Evolutionary conservation across 2,329 filamentous ascomycete species (phyloP), one percentile per base, ranked within the genome.

Genomic region (Epichloe typhina): DNA sequence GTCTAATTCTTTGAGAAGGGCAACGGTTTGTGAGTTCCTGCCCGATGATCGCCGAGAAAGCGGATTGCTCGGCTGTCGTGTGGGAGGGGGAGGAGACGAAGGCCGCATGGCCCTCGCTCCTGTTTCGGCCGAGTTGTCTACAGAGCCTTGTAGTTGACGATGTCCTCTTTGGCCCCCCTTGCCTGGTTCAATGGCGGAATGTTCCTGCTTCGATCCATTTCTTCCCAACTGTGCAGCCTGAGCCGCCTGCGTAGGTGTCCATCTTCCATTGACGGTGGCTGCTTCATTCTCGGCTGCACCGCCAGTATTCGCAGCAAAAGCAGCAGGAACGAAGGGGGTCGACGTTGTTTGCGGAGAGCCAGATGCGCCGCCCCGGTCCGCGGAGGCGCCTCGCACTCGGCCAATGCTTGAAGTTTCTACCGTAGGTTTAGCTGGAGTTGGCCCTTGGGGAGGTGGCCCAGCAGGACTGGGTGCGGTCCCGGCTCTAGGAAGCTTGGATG

Each of bases 1-100:
- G 63, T 98, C 91, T 2, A 98, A 74, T 63, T 98, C 93, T 63
- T 93, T 91, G 13, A 88, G 74, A 12, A 96, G 67, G 0, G 86
- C 82, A 55, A 87, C 84, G 1, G 84, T 84, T 57, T 84, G 81
- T 7, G 79, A 74, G 61, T 82, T 77, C 64, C 77, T 65, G 56
- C 77, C 69, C 53, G 85, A 76, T 53, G 83, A 71, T 64, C 81
- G 69, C 61, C 84, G 66, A 58, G 72, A 66, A 58, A 86, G 58
- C 55, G 81, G 69, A 66, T 81, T 76, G 67, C 79, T 75, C 37
- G 70, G 61, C 62, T 82, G 74, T 50, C 80, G 69, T 5, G 70
- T 70, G 1, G 79, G 77, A 2, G 78, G 23, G 23, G 6, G 75
- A 3, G 80, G 79, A 8, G 80, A 83, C 4, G 74, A 66, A 15